phyloP scores from a whole-genome alignment of 768 basidiomycete species.

The Podaxis pistillaris region DNA sequence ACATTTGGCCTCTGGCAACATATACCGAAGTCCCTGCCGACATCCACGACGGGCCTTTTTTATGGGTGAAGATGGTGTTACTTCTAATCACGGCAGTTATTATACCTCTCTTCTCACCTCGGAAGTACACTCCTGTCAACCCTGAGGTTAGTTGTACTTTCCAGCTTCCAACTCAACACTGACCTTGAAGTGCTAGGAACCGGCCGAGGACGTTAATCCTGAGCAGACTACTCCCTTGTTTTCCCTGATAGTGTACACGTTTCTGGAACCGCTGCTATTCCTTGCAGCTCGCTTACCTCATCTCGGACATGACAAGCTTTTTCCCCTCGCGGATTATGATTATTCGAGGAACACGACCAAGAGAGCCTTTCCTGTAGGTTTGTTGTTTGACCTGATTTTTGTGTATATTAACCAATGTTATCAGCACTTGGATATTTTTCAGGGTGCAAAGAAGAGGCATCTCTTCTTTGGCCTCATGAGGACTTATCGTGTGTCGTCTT shows the following conservation, averaged over 20 bases:
- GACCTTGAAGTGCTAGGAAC: conserved; percentile 25
- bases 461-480: conserved; percentile 46
- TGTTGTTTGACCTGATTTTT: not conserved
- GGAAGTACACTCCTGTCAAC: conserved; percentile 52
- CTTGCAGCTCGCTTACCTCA: conserved; percentile 45
- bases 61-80: conserved; percentile 25
- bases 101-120: conserved; percentile 51
- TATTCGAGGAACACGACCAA: conserved; percentile 25
- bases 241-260: conserved; percentile 45
- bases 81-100: conserved; percentile 41
- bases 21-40: conserved; percentile 41
- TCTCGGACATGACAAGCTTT: conserved; percentile 51
- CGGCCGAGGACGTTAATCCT: conserved; percentile 34
- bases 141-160: conserved; percentile 29
- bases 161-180: not conserved
- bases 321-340: conserved; percentile 67
- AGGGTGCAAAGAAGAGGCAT: conserved; percentile 38
- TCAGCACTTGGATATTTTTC: conserved; percentile 38
- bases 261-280: conserved; percentile 52
- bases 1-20: conserved; percentile 56
- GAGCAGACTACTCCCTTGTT: conserved; percentile 53
- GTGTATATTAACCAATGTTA: not conserved
- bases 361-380: conserved; percentile 25
- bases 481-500: conserved; percentile 28
- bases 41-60: conserved; percentile 28